Evolutionary conservation across 2,329 filamentous ascomycete species (phyloP).

Genomic region (Colletotrichum sp.): DNA sequence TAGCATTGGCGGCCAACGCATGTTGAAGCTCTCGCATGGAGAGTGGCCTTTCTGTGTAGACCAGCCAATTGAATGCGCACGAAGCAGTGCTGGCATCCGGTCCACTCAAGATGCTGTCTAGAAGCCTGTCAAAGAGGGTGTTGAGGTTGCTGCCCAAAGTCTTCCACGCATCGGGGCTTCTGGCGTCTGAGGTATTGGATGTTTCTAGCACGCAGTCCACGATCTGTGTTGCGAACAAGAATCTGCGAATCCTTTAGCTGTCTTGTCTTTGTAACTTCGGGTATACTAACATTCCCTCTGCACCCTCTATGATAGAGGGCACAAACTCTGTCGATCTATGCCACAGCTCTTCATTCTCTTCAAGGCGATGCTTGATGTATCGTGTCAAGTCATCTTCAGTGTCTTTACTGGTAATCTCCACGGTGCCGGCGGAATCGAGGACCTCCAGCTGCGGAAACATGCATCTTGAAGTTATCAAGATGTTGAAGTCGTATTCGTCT

Average conservation of each 20-base stretch:
- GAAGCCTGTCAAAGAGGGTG: neutral
- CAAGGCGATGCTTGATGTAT: neutral
- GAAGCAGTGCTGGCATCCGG: neutral
- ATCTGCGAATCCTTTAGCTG: neutral
- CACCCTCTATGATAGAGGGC: neutral
- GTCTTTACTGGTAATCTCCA: neutral
- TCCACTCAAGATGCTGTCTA: neutral
- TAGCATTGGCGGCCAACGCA: neutral
- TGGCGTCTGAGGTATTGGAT: neutral
- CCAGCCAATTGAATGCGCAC: neutral
- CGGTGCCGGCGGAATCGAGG: neutral
- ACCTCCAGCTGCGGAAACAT: neutral
- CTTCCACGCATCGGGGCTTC: neutral
- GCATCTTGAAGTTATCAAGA: neutral
- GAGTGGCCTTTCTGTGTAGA: neutral
- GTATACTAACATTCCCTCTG: neutral
- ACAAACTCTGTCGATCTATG: neutral
- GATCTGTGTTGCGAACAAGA: neutral
- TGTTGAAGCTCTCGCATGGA: neutral
- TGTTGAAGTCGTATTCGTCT: neutral
- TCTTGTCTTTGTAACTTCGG: accelerated
- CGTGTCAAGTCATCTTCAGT: neutral
- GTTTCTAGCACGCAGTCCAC: neutral
- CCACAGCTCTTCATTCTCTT: neutral
- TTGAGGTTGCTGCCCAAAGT: neutral